Evolutionary conservation across 2,329 filamentous ascomycete species (phyloP).

Genomic region (Rutstroemia sydowiana): DNA sequence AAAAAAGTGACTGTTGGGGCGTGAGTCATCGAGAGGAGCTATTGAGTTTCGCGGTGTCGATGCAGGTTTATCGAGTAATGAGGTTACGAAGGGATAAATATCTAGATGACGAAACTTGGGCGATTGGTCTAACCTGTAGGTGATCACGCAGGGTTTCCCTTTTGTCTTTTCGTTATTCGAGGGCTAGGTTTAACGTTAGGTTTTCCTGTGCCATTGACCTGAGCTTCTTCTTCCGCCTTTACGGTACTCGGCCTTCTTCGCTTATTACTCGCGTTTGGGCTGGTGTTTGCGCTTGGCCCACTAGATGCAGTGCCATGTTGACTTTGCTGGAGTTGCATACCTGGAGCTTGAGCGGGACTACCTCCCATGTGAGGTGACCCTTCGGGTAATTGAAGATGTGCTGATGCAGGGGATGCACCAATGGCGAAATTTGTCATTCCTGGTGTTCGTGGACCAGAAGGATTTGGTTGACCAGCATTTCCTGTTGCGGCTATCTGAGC

Average conservation of each 20-base stretch:
- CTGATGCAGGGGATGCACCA: conserved; percentile 51
- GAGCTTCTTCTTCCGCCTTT: conserved; percentile 31
- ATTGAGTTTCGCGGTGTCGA: too few relatives aligned
- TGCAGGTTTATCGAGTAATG: too few relatives aligned
- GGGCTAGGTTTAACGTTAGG: conserved; percentile 34
- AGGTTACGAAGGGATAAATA: too few relatives aligned
- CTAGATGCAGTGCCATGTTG: conserved; percentile 61
- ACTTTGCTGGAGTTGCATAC: conserved; percentile 60
- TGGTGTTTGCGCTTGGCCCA: conserved; percentile 59
- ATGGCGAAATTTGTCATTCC: conserved; percentile 40
- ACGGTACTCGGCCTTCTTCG: conserved; percentile 33
- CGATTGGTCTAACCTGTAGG: too few relatives aligned
- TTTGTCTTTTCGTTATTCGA: conserved; percentile 34
- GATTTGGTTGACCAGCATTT: conserved; percentile 19
- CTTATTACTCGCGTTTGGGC: conserved; percentile 33
- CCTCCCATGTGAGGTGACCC: conserved; percentile 51
- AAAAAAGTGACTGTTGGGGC: too few relatives aligned
- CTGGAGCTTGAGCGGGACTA: conserved; percentile 54
- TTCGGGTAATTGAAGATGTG: conserved; percentile 50
- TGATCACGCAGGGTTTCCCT: conserved; percentile 23
- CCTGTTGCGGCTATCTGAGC: conserved; percentile 31
- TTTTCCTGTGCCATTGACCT: conserved; percentile 26
- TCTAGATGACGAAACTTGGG: too few relatives aligned
- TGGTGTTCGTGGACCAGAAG: conserved; percentile 26
- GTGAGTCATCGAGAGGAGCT: too few relatives aligned